A percentile compares a stretch with the other conserved stretches of the same genome.
Evolutionary conservation across 805 yeast species (phyloP).

Genomic region (Debaryomyces prosopidis): DNA sequence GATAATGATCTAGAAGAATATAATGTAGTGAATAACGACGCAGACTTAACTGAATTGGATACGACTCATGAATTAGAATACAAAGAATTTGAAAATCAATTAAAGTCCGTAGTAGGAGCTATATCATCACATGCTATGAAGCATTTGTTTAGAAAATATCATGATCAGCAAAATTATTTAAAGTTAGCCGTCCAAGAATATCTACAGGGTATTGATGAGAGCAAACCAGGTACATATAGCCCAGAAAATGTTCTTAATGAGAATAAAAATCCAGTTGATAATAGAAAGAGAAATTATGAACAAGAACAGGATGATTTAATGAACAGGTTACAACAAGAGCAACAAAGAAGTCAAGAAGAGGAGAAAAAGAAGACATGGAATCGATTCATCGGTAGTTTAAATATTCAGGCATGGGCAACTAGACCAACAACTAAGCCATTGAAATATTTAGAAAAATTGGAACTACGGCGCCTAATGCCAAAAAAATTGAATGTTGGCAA

Average conservation of each 20-base stretch:
- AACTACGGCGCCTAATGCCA: constrained; percentile 37
- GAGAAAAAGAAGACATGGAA: constrained; percentile 20
- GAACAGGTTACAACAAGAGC: neutral
- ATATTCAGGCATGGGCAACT: constrained; percentile 70
- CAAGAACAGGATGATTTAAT: neutral
- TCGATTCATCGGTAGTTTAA: constrained; percentile 59
- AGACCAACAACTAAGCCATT: constrained; percentile 56
- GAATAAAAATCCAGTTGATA: neutral
- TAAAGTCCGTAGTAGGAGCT: constrained; percentile 13
- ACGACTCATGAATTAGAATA: too few relatives aligned
- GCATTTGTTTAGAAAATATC: constrained; percentile 14
- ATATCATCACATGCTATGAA: constrained; percentile 7
- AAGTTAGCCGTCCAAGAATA: constrained; percentile 39
- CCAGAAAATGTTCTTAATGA: neutral
- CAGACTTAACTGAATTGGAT: neutral
- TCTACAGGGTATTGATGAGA: constrained; percentile 45
- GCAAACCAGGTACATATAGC: constrained; percentile 9
- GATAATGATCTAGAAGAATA: neutral
- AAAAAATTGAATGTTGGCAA: constrained; percentile 10
- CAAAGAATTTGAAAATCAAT: constrained; percentile 14
- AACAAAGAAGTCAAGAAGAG: constrained; percentile 1
- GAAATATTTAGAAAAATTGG: constrained; percentile 44
- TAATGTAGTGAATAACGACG: too few relatives aligned
- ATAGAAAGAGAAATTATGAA: neutral
- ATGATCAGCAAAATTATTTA: constrained; percentile 10